phyloP scores from a whole-genome alignment of 2,329 filamentous ascomycete genomes.

The Fusarium marasasianum region DNA sequence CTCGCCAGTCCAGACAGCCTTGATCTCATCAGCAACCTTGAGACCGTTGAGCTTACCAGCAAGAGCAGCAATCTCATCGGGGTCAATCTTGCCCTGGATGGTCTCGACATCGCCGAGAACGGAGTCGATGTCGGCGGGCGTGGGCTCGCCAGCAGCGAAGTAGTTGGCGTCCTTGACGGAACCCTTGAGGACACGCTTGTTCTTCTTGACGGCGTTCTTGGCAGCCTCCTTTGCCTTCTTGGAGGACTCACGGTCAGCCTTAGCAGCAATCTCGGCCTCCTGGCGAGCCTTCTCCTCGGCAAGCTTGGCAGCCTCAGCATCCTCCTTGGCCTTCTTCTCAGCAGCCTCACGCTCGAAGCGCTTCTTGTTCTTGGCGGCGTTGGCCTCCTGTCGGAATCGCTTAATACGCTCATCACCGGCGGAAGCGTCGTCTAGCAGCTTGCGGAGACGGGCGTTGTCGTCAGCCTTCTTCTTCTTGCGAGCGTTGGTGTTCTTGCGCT shows the following conservation, averaged over 20 bases:
- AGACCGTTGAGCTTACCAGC: conserved; percentile 82
- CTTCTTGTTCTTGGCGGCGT: conserved; percentile 97
- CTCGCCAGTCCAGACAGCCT: conserved; percentile 82
- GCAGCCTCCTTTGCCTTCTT: conserved; percentile 99
- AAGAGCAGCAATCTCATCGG: conserved; percentile 87
- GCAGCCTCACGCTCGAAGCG: conserved; percentile 89
- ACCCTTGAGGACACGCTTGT: conserved; percentile 95
- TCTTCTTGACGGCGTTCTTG: conserved; percentile 99
- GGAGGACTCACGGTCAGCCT: conserved; percentile 79
- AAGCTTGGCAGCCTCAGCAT: conserved; percentile 83
- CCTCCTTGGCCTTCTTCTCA: conserved; percentile 86
- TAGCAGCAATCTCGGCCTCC: conserved; percentile 87
- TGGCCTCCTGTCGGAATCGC: conserved; percentile 92
- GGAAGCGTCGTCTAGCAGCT: conserved; percentile 87
- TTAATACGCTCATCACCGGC: conserved; percentile 94
- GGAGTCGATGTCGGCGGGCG: conserved; percentile 80
- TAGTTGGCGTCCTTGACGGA: conserved; percentile 99
- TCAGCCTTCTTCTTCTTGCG: conserved; percentile 99
- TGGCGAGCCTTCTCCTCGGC: conserved; percentile 82
- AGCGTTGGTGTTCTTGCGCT: conserved; percentile 97
- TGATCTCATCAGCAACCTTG: conserved; percentile 86
- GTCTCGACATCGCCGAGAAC: conserved; percentile 88
- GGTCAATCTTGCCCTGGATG: conserved; percentile 86
- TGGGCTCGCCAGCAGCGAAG: conserved; percentile 80
- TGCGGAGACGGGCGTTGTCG: conserved; percentile 89